Evolutionary conservation across 2,329 filamentous ascomycete genomes (phyloP).

Genomic region (Aureobasidium pullulans): DNA sequence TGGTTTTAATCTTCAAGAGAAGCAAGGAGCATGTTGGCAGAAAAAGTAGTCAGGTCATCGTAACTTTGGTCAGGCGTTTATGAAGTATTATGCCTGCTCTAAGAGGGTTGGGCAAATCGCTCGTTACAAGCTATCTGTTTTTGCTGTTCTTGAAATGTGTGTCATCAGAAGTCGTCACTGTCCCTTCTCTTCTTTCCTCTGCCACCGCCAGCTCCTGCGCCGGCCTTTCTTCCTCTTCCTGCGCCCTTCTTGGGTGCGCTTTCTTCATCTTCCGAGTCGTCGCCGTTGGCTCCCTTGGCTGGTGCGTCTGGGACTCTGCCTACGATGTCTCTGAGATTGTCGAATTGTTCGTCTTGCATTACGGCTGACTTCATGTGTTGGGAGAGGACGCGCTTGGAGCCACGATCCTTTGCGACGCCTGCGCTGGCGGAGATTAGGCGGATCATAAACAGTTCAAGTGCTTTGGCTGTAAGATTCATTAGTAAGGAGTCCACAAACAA

Average conservation of each 20-base stretch:
- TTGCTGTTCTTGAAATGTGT: background rate
- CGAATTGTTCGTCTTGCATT: constrained; percentile 81
- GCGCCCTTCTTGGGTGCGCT: constrained; percentile 9
- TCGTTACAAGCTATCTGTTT: background rate
- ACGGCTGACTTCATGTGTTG: constrained; percentile 89
- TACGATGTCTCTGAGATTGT: constrained; percentile 88
- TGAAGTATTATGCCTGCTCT: background rate
- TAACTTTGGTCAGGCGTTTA: background rate
- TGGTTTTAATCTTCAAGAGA: too few relatives aligned
- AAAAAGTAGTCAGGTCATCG: background rate
- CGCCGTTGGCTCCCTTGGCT: constrained; percentile 25
- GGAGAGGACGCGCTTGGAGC: constrained; percentile 80
- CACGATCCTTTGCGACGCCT: constrained; percentile 48
- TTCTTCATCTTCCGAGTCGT: constrained; percentile 15
- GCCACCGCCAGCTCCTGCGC: background rate
- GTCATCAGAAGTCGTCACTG: constrained; percentile 15
- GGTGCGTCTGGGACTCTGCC: constrained; percentile 67
- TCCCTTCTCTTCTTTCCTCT: constrained; percentile 17
- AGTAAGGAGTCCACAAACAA: constrained; percentile 5
- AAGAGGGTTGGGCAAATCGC: background rate
- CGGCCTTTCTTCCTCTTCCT: constrained; percentile 14
- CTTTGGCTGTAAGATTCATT: constrained; percentile 58
- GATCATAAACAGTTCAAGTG: constrained; percentile 96
- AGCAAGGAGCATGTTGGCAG: background rate
- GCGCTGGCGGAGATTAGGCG: constrained; percentile 84